Evolutionary conservation across 352 stramenopile genomes (phyloP), one percentile per base, ranked within the genome.

Genomic region (Phytophthora capsici): DNA sequence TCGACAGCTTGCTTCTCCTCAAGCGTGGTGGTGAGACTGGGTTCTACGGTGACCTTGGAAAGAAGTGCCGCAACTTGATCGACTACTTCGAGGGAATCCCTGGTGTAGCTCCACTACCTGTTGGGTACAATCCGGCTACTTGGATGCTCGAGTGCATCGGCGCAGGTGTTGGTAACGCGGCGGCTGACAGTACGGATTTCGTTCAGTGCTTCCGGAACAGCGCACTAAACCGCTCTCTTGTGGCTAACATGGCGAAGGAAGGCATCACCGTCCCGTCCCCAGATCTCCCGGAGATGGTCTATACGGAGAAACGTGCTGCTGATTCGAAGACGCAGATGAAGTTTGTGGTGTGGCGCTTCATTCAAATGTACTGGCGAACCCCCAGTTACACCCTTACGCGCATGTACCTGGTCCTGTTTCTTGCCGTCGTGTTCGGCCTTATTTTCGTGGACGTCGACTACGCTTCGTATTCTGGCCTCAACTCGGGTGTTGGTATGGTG

Each of bases 1-100:
- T 95, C 66, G 86, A 96, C 67, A 77, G 77, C 26, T 26, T 93
- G 3, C 74, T 94, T 44, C 60, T 96, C 4, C 68, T 96, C n/a
- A 65, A 84, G 36, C 54, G 57, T 19, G 75, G 76, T 32, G 75
- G 77, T 16, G 25, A 68, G 46, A 73, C 62, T 0, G 62, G 71
- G 4, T 86, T 71, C 60, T 80, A 62, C 30, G 37, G 77, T 20
- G 65, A 82, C 1, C 44, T 86, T 3, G 69, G 63, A 41, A 13
- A 63, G n/a, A 62, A 78, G 20, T 67, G 55, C 16, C 37, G 55
- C 7, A 75, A 63, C 8, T 20, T 81, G 51, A 50, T 81, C n/a
- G 51, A 77, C 36, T 80, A 82, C 63, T 77, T 82, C 32, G 69
- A 77, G 38, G 36, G 23, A 12, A 56, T 65, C 14, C 54, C 54